phyloP scores from a whole-genome alignment of 768 basidiomycete genomes.

The Hebeloma cylindrosporum region DNA sequence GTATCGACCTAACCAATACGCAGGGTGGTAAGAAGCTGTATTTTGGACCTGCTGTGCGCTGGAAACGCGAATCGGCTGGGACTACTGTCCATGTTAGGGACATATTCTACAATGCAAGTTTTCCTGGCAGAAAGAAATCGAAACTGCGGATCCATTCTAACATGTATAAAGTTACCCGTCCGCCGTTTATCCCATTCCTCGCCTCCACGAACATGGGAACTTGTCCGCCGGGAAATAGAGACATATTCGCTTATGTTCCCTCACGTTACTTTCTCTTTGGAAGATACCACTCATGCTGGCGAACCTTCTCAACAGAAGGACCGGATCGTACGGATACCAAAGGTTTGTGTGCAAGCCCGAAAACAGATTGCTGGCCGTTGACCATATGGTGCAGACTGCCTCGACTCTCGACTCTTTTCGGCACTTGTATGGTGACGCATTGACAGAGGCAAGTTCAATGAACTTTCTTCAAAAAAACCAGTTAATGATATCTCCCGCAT shows the following conservation, averaged over 20 bases:
- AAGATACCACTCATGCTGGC: slow-evolving; percentile 45
- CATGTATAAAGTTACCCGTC: slow-evolving; percentile 64
- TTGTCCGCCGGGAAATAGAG: slow-evolving; percentile 73
- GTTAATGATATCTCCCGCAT: slow-evolving; percentile 1
- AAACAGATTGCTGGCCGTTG: slow-evolving; percentile 1
- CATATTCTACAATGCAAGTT: slow-evolving; percentile 79
- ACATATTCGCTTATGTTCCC: slow-evolving; percentile 73
- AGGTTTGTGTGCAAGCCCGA: slow-evolving; percentile 42
- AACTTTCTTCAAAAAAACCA: not conserved
- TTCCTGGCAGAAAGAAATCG: slow-evolving; percentile 3
- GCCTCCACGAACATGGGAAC: slow-evolving; percentile 57
- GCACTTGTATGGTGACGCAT: slow-evolving; percentile 69
- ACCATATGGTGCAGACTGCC: slow-evolving; percentile 49
- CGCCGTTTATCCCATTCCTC: slow-evolving; percentile 72
- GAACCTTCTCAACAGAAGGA: slow-evolving; percentile 39
- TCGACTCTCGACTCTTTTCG: slow-evolving; percentile 70
- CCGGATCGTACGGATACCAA: slow-evolving; percentile 59
- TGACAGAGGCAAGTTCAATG: slow-evolving; percentile 56
- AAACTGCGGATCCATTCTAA: not conserved
- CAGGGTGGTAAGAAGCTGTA: slow-evolving; percentile 71
- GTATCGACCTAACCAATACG: not conserved
- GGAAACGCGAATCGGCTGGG: slow-evolving; percentile 71
- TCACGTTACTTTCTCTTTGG: slow-evolving; percentile 64
- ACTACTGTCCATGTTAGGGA: slow-evolving; percentile 86
- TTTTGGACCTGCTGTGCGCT: slow-evolving; percentile 69